These are phyloP conservation scores for Pythium brassicae DNA, from an alignment of 352 stramenopile species.

Conservation along the genomic window DNA sequence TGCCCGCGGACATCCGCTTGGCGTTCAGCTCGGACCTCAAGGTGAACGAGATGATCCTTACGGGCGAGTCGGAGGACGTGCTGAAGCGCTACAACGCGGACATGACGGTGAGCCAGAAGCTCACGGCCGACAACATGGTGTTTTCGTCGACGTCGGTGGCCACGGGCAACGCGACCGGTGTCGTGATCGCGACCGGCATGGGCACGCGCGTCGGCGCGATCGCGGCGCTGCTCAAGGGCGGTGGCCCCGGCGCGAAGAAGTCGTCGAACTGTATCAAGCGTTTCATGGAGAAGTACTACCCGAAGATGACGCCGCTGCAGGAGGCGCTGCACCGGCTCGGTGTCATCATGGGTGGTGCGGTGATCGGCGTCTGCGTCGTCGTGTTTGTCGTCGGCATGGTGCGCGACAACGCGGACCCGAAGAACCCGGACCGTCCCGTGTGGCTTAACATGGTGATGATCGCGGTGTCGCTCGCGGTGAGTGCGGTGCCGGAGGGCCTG, in stretches of 20 bases:
- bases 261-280: conserved; percentile 38
- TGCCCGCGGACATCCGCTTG: conserved; percentile 89
- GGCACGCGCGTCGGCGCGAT: conserved; percentile 68
- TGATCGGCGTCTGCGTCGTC: conserved; percentile 79
- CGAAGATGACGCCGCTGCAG: conserved; percentile 89
- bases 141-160: conserved; percentile 91
- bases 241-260: conserved; percentile 20
- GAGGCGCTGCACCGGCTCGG: conserved; percentile 92
- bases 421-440: conserved; percentile 70
- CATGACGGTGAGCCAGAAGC: conserved; percentile 24
- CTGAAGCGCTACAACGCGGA: conserved; percentile 56
- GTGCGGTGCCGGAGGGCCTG: conserved; percentile 71
- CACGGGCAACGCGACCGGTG: conserved; percentile 53
- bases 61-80: conserved; percentile 88
- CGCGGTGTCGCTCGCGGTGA: conserved; percentile 82
- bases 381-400: conserved; percentile 88
- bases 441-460: conserved; percentile 94
- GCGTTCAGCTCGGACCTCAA: conserved; percentile 83
- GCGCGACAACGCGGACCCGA: conserved; percentile 41
- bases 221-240: conserved; percentile 44
- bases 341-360: conserved; percentile 86
- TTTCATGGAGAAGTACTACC: conserved; percentile 52
- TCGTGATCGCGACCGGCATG: conserved; percentile 77
- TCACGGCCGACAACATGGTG: conserved; percentile 86
- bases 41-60: conserved; percentile 94